Percentiles rank a stretch among this genome's conserved stretches.
phyloP scores from a whole-genome alignment of 2,329 filamentous ascomycete species.

The Grosmannia clavigera region DNA sequence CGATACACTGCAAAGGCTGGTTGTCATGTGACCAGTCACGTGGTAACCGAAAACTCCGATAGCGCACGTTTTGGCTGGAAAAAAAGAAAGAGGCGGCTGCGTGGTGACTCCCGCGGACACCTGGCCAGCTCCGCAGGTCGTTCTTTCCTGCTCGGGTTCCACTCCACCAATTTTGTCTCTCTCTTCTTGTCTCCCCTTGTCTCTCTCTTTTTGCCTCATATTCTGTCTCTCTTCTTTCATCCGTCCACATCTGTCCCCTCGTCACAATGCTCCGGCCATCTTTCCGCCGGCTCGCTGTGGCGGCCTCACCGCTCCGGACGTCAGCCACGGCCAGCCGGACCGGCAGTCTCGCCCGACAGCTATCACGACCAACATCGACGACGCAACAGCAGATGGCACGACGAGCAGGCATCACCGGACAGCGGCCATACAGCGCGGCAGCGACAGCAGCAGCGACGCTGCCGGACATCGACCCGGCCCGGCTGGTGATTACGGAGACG shows the following conservation, averaged over 20 bases:
- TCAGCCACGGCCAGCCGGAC: neutral
- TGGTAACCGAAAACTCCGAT: neutral
- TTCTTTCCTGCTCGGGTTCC: too few species aligned
- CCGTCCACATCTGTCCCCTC: neutral
- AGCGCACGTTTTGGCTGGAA: neutral
- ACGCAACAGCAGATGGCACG: neutral
- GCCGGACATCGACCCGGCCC: conserved; percentile 62
- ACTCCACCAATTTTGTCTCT: neutral
- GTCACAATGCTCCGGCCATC: conserved; percentile 32
- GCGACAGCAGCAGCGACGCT: conserved; percentile 40
- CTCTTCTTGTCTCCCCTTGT: neutral
- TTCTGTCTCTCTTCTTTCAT: neutral
- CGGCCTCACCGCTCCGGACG: conserved; percentile 13
- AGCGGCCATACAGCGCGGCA: conserved; percentile 38
- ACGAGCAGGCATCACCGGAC: conserved; percentile 8
- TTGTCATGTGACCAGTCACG: neutral
- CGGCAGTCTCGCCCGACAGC: conserved; percentile 1
- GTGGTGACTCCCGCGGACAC: neutral
- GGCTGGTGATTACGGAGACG: conserved; percentile 64
- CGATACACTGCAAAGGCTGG: neutral
- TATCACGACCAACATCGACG: conserved; percentile 13
- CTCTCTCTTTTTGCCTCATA: neutral
- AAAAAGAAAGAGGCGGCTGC: neutral
- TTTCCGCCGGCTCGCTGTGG: conserved; percentile 20
- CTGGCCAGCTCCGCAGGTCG: too few species aligned